A percentile compares a stretch with the other conserved stretches of the same genome.
These are phyloP conservation scores for Botryotinia globosa DNA, from an alignment of 2,329 filamentous ascomycete species.

Conservation along the genomic window DNA sequence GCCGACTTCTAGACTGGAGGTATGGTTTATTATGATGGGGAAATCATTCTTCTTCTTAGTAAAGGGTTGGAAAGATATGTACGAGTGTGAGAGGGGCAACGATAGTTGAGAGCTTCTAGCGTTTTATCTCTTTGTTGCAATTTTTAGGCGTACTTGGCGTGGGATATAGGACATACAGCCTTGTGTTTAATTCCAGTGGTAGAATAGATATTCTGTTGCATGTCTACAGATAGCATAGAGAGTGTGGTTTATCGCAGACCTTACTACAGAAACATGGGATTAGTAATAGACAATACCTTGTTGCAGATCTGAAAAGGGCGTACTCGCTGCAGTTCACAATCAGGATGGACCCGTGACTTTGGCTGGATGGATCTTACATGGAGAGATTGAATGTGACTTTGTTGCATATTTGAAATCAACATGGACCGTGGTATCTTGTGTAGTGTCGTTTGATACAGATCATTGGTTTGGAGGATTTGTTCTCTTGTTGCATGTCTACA, in stretches of 20 bases:
- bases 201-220: background rate
- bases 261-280: background rate
- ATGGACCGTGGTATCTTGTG: background rate
- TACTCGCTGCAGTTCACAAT: background rate
- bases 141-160: background rate
- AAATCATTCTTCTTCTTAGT: no score
- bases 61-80: background rate
- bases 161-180: background rate
- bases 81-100: background rate
- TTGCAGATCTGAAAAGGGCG: background rate
- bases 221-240: background rate
- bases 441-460: background rate
- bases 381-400: background rate
- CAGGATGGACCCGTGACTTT: background rate
- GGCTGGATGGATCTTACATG: background rate
- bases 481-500: background rate
- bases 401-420: background rate
- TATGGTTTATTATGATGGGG: fast-evolving
- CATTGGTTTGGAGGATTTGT: background rate
- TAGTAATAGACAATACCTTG: no score
- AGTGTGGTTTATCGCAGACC: background rate
- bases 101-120: background rate
- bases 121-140: background rate
- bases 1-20: no score
- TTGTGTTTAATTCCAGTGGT: no score